These are phyloP conservation scores for Pseudoscleropodium purum DNA, from an alignment of 225 moss, liverwort and hornwort species.

Conservation along the genomic window DNA sequence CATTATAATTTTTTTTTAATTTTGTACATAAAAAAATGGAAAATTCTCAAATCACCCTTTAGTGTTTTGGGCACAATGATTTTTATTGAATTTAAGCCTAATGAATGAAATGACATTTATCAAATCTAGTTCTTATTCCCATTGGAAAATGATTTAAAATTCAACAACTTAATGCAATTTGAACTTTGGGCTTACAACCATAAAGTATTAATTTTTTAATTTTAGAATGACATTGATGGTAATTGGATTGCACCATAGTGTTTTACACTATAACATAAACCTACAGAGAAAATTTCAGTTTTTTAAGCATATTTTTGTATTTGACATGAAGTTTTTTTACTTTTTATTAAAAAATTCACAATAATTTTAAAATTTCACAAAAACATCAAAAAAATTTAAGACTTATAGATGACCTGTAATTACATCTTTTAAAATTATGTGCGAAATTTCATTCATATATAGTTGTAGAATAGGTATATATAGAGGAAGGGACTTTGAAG, in stretches of 20 bases:
- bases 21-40: neutral
- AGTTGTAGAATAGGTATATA: too few species aligned
- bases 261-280: too few species aligned
- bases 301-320: neutral
- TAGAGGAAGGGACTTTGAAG: neutral
- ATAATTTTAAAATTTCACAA: too few species aligned
- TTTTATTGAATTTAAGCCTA: neutral
- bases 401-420: neutral
- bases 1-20: neutral
- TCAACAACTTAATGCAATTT: neutral
- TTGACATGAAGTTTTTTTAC: neutral
- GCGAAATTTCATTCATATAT: too few species aligned
- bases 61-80: too few species aligned
- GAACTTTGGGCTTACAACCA: neutral
- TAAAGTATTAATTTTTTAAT: neutral
- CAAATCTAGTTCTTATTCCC: neutral
- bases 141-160: neutral
- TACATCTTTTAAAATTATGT: neutral
- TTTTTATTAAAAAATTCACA: neutral
- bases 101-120: neutral
- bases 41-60: neutral
- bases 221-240: neutral
- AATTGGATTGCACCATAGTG: neutral
- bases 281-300: fast-evolving
- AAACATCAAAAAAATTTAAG: too few species aligned